A percentile compares a stretch with the other conserved stretches of the same genome.
Conservation (phyloP, 2,329 filamentous ascomycete genomes). For the Fusarium gaditjirri region DNA sequence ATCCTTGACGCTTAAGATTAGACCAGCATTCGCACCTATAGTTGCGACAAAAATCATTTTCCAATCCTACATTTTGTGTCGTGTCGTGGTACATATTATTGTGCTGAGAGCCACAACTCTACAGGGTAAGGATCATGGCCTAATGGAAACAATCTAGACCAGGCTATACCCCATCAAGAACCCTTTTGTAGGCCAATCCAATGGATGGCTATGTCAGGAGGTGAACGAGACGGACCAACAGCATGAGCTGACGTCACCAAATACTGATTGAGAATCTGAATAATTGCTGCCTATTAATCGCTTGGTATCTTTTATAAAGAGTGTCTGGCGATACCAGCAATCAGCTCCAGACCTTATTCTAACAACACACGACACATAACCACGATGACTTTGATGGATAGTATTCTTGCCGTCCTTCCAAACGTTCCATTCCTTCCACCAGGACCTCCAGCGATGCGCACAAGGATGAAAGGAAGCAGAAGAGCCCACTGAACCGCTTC, state of each 20-base stretch:
- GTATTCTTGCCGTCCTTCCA: background rate
- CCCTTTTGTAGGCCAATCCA: background rate
- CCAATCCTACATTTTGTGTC: no score
- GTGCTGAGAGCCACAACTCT: no score
- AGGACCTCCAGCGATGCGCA: fast-evolving
- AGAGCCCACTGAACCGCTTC: background rate
- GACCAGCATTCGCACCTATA: no score
- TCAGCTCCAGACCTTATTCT: background rate
- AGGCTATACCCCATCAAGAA: background rate
- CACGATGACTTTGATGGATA: background rate
- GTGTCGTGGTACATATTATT: no score
- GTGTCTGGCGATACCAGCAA: background rate
- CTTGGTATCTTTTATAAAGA: no score
- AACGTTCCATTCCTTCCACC: background rate
- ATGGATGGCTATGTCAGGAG: background rate
- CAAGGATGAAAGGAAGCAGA: background rate
- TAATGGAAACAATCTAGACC: background rate
- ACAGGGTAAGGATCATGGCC: background rate
- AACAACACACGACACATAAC: no score
- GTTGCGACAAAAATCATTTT: no score
- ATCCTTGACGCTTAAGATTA: no score
- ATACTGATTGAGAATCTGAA: background rate
- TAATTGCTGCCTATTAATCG: background rate
- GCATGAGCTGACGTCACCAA: background rate
- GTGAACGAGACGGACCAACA: background rate